Evolutionary conservation across 129 eudicot genomes (phyloP), one percentile per base, ranked within the genome.

Genomic region (Centaurea solstitialis): DNA sequence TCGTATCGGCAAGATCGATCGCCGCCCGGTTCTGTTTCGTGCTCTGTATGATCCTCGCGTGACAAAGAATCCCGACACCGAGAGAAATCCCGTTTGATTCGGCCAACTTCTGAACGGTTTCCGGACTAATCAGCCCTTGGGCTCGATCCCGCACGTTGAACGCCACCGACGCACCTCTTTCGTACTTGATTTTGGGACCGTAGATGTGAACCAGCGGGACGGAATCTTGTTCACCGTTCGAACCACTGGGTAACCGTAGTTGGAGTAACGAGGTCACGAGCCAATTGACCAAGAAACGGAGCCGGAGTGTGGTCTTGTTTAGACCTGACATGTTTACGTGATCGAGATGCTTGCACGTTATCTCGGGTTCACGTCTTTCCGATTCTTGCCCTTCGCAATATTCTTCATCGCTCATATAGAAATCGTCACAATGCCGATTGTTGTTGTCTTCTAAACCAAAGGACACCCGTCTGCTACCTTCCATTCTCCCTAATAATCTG

Each of bases 241-340:
- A 76, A 21, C 76, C 76, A 4, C 76, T 64, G 0, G 40, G 6
- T 39, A 80, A 70, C 64, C 85, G 76, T 30, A 80, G 45, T 0
- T 85, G 82, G 59, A 85, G 82, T 76, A 85, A 72, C 17, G 88
- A 81, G 9, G 88, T 85, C 76, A 81, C 88, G 12, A 85, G 85
- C 88, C 88, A 85, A 50, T 81, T 85, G 23, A 85, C 85, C 71
- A 85, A 71, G 28, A 81, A 85, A 11, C 85, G 85, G 24, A 85
- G 76, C 75, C 88, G 24, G 23, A 85, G 66, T 3, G 85, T 80
- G 4, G 87, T 85, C 81, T 85, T 85, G 70, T 85, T 85, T 64
- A 85, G 70, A n/a, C 85, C 87, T 2, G 84, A 85, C 85, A 80
- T 71, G 82, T 85, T 85, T 65, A 85, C 85, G 59, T 85, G 85